Base-by-base conservation (phyloP, 805 yeast species). In the Barnettozyma salicaria region DNA sequence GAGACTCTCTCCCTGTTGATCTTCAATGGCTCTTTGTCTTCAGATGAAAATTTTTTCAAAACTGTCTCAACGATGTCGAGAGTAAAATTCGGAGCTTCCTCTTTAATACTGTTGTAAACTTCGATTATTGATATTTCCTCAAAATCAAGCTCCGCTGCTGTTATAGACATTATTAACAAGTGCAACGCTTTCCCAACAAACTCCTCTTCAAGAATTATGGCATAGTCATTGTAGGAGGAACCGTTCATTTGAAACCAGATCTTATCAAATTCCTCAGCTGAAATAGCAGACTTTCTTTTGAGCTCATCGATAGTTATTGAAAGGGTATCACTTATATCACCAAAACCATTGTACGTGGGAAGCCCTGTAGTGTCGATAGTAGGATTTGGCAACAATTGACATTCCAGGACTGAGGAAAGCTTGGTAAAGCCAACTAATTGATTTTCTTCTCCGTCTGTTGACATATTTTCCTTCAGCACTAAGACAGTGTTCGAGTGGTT, bases 401-500 rank as follows among this genome's bases (percentile, higher is more conserved):
- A 56, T 41, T 70, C 76, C 27, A 63, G 60, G 24, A 64, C 66
- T 4, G 56, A 53, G 5, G 53, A 48, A 30, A 68, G 63, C 5
- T 50, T 47, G 11, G 60, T 39, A 48, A 59, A 49, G 39, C 67
- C 59, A 57, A 65, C 39, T 18, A 58, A 11, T 56, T 36, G 36
- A 11, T 45, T 43, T 1, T 64, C 36, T 6, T 44, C 50, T 5
- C 43, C 51, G 1, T 59, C 53, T 6, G 50, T 56, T 0, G 53
- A 47, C 5, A 48, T 54, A n/a, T 19, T 27, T 16, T 39, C 32
- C 18, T 56, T 56, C 54, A 75, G 53, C 17, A 88, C 43, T 47
- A 87, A 55, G n/a, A 84, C 78, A 5, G 90, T 73, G 56, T 90
- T 88, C 7, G 96, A 83, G 57, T 90, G 97, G 53, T 86, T 85